Evolutionary conservation across 2,329 filamentous ascomycete species (phyloP), one percentile per base, ranked within the genome.

Genomic region (Monosporascus sp.): DNA sequence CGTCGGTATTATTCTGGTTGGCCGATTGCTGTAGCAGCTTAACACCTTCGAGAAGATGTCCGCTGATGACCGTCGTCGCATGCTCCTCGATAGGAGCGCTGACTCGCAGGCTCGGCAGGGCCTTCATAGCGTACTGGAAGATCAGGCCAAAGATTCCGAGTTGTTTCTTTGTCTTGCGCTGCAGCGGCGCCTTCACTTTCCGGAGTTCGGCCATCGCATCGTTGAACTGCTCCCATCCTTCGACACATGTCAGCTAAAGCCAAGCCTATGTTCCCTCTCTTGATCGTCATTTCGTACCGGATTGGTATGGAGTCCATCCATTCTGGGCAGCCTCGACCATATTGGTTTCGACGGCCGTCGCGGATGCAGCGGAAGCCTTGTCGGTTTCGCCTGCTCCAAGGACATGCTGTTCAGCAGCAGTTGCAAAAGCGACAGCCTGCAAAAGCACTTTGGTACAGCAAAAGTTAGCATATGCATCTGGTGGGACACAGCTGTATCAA

Each of bases 1-100:
- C 94, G 69, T 99, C 92, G 2, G 90, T 81, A 66, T 91, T 84
- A 59, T 83, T 82, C 56, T 77, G 72, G 17, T 71, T 69, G 16
- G 79, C 77, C 1, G 81, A 78, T 53, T 78, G 71, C 56, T 83
- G 73, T 20, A 85, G 75, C 22, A 82, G 70, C 51, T 71, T 71
- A 24, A 83, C 77, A 5, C 80, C 80, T 31, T 78, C 76, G 24
- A 75, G 64, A 5, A 83, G 71, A 34, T 76, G 73, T 0, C 76
- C 74, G 47, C 67, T 73, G 20, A 75, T 67, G 26, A 66, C 61
- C 19, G 70, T 66, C 37, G 70, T 56, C 37, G 68, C 59, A 40
- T 71, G 66, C 38, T 72, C 69, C 27, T 75, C 69, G 1, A 75
- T 72, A 6, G 80, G 76, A 6, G 77, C 71, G 36, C 71, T 76